Evolutionary conservation across 2,329 filamentous ascomycete species (phyloP), one percentile per base, ranked within the genome.

Genomic region (Aspergillus terreus): DNA sequence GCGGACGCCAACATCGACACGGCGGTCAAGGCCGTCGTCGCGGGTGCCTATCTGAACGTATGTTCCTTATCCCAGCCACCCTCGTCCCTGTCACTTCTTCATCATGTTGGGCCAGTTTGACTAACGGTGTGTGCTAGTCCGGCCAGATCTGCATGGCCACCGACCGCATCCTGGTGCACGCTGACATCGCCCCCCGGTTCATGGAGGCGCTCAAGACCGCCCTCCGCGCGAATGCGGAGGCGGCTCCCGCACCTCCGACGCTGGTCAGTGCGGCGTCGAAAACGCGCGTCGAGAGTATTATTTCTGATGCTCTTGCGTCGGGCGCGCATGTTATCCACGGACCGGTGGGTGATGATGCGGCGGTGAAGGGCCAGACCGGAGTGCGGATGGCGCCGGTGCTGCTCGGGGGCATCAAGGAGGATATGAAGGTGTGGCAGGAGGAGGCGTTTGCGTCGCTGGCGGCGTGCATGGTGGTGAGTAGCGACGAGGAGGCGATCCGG

Each of bases 101-200:
- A 14, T 25, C 10, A n/a, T 33, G 4, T 36, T 12, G 12, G 19
- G 3, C 15, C 4, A n/a, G 36, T 33, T 19, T 17, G 32, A 35
- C 47, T 53, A n/a, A 54, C 19, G 27, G 25, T n/a, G 58, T 86
- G 38, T 78, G 15, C 27, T 45, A 72, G 65, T 66, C 77, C 2
- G 89, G 90, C 0, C 90, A 95, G 69, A 84, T 92, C 40, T 94
- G 90, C 76, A 92, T 94, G 88, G 78, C 80, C 21, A 92, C 88
- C 0, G 89, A 94, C 70, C 80, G 84, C 15, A 85, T 92, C 50
- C 66, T 85, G 21, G 78, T 85, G n/a, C 77, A 84, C 65, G 74
- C 74, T 46, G 74, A 71, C 36, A 75, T 86, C 54, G 73, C 75
- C 42, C 66, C 71, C 4, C 63, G 75, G 3, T 86, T 86, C 66